phyloP scores from a whole-genome alignment of 176 grass and related monocot species.

The Areca catechu region DNA sequence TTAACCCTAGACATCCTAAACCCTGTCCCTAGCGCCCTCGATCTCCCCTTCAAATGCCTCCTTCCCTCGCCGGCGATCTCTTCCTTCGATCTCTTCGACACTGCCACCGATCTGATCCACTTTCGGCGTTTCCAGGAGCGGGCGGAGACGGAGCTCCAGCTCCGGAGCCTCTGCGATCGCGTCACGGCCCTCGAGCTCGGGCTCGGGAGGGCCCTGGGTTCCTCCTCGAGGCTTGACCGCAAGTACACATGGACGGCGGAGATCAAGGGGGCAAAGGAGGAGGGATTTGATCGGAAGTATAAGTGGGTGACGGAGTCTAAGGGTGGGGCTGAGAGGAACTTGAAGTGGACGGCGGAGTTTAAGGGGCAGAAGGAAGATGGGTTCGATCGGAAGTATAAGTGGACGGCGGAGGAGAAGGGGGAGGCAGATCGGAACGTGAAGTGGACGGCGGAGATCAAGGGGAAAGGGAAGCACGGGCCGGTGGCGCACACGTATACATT shows the following conservation, averaged over 20 bases:
- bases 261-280: constrained; percentile 22
- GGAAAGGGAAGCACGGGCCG: constrained; percentile 46
- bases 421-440: no score
- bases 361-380: constrained; percentile 10
- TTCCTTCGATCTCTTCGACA: constrained; percentile 11
- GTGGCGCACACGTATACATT: constrained; percentile 52
- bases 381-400: constrained; percentile 14
- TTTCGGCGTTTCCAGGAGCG: not conserved
- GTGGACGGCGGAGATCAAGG: constrained; percentile 22
- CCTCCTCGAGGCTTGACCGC: constrained; percentile 15
- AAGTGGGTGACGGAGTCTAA: constrained; percentile 59
- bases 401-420: not conserved
- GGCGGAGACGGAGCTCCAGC: constrained; percentile 20
- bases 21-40: not conserved
- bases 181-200: constrained; percentile 58
- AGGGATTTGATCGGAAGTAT: constrained; percentile 32
- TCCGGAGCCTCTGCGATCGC: constrained; percentile 63
- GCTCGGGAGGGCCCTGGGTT: constrained; percentile 13
- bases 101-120: not conserved
- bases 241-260: constrained; percentile 61
- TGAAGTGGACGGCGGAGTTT: constrained; percentile 58
- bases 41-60: not conserved
- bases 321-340: constrained; percentile 27
- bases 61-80: not conserved
- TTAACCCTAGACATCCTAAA: constrained; percentile 10